Percentiles rank a stretch among this genome's conserved stretches.
Evolutionary conservation across 2,329 filamentous ascomycete species (phyloP).

Genomic region (Fusarium oxysporum): DNA sequence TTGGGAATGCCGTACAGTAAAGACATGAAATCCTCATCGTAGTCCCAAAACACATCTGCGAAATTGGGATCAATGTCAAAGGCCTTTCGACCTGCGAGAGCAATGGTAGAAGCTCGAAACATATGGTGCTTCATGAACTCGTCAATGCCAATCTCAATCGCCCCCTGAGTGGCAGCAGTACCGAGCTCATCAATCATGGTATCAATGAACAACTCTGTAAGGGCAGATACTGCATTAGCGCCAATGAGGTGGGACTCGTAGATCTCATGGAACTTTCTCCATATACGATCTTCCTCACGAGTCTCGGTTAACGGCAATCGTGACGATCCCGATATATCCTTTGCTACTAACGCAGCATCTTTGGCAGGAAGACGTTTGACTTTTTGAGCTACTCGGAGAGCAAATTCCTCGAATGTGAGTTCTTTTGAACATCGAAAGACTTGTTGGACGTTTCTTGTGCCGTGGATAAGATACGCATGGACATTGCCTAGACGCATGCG

Average conservation of each 20-base stretch:
- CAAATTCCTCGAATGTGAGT: slow-evolving; percentile 40
- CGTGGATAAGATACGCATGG: slow-evolving; percentile 38
- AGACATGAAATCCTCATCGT: slow-evolving; percentile 41
- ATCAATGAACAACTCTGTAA: slow-evolving; percentile 33
- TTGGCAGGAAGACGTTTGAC: slow-evolving; percentile 35
- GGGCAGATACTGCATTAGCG: slow-evolving; percentile 21
- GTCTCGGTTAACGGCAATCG: slow-evolving; percentile 25
- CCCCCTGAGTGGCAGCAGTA: neutral
- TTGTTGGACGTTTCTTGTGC: slow-evolving; percentile 35
- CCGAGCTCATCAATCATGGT: slow-evolving; percentile 29
- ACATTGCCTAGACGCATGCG: slow-evolving; percentile 36
- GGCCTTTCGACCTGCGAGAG: slow-evolving; percentile 27
- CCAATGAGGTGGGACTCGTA: slow-evolving; percentile 38
- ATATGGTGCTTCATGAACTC: slow-evolving; percentile 40
- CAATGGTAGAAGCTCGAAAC: slow-evolving; percentile 40
- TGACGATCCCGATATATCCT: slow-evolving; percentile 38
- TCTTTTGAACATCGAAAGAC: slow-evolving; percentile 39
- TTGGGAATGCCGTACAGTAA: slow-evolving; percentile 38
- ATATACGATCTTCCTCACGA: slow-evolving; percentile 35
- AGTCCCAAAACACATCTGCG: slow-evolving; percentile 38
- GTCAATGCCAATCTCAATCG: slow-evolving; percentile 31
- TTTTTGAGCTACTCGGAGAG: slow-evolving; percentile 40
- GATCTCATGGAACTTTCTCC: slow-evolving; percentile 40
- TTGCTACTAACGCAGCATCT: slow-evolving; percentile 30
- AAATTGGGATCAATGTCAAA: slow-evolving; percentile 34